Evolutionary conservation across 163 green algal species (phyloP).

Genomic region (Chlamydomonas reinhardtii): DNA sequence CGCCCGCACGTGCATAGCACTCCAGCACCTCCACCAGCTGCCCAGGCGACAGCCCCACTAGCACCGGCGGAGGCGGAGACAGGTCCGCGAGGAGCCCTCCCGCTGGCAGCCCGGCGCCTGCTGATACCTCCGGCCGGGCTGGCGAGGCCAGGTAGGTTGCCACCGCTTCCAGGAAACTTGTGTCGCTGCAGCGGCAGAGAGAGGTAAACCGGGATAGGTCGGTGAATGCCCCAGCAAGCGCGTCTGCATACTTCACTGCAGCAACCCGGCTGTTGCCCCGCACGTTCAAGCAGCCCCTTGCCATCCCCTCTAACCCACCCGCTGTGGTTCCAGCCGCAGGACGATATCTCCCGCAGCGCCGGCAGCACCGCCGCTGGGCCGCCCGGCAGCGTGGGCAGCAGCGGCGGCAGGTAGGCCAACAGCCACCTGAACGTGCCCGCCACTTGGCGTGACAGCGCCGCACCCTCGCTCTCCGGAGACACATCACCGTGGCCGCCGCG

Average conservation of each 20-base stretch:
- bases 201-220: no score
- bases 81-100: not conserved
- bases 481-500: not conserved
- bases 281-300: no score
- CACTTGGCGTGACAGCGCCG: not conserved
- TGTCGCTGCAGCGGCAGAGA: not conserved
- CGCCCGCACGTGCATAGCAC: not conserved
- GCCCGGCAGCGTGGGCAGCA: not conserved
- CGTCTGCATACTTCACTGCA: no score
- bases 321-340: constrained; percentile 13
- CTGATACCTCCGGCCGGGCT: not conserved
- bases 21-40: constrained; percentile 27
- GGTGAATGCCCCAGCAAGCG: no score
- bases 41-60: not conserved
- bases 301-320: no score
- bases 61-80: not conserved
- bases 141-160: constrained; percentile 10
- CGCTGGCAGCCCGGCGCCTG: not conserved
- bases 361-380: not conserved
- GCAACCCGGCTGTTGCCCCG: no score
- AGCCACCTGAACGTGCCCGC: not conserved
- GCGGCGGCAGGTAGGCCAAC: not conserved
- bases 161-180: not conserved
- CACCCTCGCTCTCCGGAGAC: no score
- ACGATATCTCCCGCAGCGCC: constrained; percentile 10